Conservation (phyloP, 768 basidiomycete genomes). For the Kwoniella botswanensis region DNA sequence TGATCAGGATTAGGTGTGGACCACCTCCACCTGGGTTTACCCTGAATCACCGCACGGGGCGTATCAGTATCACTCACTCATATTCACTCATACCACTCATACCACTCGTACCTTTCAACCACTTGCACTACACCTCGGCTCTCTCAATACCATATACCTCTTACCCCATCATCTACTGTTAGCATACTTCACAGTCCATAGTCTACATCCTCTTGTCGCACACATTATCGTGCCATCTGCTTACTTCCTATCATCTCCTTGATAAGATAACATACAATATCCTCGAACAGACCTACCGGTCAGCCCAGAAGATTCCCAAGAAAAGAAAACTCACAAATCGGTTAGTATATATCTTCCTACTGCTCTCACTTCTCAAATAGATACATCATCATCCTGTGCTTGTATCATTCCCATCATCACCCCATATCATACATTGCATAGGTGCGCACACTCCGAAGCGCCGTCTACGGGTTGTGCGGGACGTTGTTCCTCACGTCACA, state of each 20-base stretch:
- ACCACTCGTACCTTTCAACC: not conserved
- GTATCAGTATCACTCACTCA: not conserved
- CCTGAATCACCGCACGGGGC: not conserved
- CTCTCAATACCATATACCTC: not conserved
- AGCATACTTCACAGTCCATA: not conserved
- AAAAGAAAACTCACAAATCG: not conserved
- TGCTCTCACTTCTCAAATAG: not conserved
- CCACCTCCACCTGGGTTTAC: slow-evolving; percentile 7
- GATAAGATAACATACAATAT: not conserved
- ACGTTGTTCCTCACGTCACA: no score
- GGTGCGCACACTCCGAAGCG: no score
- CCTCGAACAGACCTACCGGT: not conserved
- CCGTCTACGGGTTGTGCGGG: no score
- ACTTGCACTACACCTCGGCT: not conserved
- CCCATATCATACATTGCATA: no score
- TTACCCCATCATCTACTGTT: not conserved
- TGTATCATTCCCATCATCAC: not conserved
- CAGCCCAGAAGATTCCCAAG: not conserved
- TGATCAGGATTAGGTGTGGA: not conserved
- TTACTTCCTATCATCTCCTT: not conserved
- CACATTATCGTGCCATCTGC: not conserved
- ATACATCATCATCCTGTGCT: not conserved
- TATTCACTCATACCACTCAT: not conserved
- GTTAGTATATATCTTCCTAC: not conserved
- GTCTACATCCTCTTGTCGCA: not conserved